Evolutionary conservation across 768 basidiomycete genomes (phyloP).

Genomic region (Mycena leptocephala): DNA sequence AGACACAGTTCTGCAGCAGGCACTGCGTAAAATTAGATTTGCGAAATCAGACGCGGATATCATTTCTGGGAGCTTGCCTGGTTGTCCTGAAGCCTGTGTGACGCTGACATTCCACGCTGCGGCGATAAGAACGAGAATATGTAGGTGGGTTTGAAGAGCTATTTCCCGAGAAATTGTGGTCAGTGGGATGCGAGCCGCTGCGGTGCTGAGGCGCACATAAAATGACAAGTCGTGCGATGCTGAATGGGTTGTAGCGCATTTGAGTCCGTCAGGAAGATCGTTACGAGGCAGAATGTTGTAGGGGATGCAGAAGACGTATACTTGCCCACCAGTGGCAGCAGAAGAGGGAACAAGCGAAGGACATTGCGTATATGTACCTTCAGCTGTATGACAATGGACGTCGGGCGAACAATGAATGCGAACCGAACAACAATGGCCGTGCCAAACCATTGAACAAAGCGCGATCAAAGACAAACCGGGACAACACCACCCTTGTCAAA

Average conservation of each 20-base stretch:
- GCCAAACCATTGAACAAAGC: neutral
- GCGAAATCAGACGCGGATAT: no score
- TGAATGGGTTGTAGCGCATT: constrained; percentile 29
- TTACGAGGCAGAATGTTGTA: neutral
- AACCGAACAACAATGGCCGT: constrained; percentile 2
- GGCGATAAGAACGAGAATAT: constrained; percentile 27
- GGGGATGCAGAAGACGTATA: neutral
- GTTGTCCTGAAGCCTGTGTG: constrained; percentile 8
- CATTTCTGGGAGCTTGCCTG: constrained; percentile 3
- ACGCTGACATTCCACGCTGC: constrained; percentile 31
- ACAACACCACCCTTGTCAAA: no score
- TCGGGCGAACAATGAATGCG: constrained; percentile 21
- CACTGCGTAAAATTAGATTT: constrained; percentile 6
- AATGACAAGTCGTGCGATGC: constrained; percentile 18
- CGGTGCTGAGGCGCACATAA: constrained; percentile 17
- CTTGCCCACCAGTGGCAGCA: constrained; percentile 32
- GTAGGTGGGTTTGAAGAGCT: constrained; percentile 29
- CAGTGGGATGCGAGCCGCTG: neutral
- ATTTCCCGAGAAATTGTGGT: neutral
- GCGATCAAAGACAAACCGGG: no score
- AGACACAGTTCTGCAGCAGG: constrained; percentile 26
- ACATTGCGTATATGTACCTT: neutral
- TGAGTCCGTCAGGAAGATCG: neutral
- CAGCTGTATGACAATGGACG: no score
- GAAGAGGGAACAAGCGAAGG: constrained; percentile 1